Evolutionary conservation across 352 stramenopile genomes (phyloP).

Genomic region (Pythium grandisporangium): DNA sequence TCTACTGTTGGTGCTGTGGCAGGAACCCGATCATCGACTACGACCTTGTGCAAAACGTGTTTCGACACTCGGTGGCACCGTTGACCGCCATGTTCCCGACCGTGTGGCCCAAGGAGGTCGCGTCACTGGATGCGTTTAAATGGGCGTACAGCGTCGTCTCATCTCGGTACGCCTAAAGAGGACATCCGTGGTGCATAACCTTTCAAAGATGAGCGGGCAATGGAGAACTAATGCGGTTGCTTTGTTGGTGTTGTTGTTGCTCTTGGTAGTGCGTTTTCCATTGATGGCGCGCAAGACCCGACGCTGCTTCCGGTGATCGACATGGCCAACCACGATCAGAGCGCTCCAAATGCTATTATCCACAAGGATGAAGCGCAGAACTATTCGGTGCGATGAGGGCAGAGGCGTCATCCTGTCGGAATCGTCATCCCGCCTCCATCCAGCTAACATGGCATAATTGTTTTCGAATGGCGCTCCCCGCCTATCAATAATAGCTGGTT

Average conservation of each 20-base stretch:
- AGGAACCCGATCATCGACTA: conserved; percentile 43
- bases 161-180: conserved; percentile 25
- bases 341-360: conserved; percentile 36
- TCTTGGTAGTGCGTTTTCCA: conserved; percentile 20
- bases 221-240: too few species aligned
- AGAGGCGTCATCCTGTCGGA: too few species aligned
- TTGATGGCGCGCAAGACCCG: conserved; percentile 19
- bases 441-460: too few species aligned
- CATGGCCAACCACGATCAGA: conserved; percentile 61
- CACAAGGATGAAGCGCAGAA: conserved; percentile 21
- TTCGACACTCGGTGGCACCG: conserved; percentile 20
- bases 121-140: conserved; percentile 33
- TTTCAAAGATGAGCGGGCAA: too few species aligned
- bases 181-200: neutral
- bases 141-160: conserved; percentile 70
- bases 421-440: too few species aligned
- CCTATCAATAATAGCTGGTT: conserved; percentile 23
- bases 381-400: conserved; percentile 27
- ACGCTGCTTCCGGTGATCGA: conserved; percentile 68
- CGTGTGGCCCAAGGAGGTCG: conserved; percentile 21
- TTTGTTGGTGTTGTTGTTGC: neutral
- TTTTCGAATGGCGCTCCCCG: too few species aligned
- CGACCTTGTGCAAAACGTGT: conserved; percentile 44
- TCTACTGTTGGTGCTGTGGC: neutral
- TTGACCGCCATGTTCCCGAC: conserved; percentile 24